Evolutionary conservation across 1,284 basidiomycete species (phyloP).

Genomic region (Albatrellus sp.): DNA sequence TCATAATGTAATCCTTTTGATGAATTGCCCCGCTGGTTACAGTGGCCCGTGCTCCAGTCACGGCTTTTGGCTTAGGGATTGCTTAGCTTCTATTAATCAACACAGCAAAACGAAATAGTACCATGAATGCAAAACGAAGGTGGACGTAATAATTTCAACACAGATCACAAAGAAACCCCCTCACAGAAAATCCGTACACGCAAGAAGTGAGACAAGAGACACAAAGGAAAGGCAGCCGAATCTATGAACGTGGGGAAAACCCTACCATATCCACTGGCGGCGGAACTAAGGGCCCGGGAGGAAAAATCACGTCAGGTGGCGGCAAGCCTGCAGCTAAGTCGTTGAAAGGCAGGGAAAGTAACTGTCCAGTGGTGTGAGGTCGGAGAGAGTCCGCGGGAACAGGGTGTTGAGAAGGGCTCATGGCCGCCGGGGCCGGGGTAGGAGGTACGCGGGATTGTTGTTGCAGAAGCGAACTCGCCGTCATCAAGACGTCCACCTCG

Average conservation of each 20-base stretch:
- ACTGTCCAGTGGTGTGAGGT: slow-evolving; percentile 3
- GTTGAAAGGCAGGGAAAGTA: slow-evolving; percentile 15
- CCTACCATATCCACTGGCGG: slow-evolving; percentile 4
- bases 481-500: slow-evolving; percentile 56
- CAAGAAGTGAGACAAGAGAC: too few relatives aligned
- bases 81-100: background rate
- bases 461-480: slow-evolving; percentile 49
- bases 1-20: background rate
- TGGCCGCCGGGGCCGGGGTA: slow-evolving; percentile 5
- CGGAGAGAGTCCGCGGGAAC: background rate
- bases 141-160: slow-evolving; percentile 5
- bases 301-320: slow-evolving; percentile 8
- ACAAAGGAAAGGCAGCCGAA: background rate
- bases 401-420: background rate
- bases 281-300: background rate
- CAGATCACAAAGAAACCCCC: slow-evolving; percentile 3
- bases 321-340: background rate
- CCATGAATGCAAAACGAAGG: slow-evolving; percentile 5
- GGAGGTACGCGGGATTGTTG: slow-evolving; percentile 18
- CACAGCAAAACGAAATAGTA: background rate
- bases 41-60: background rate
- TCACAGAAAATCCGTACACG: background rate
- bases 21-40: background rate
- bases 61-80: too few relatives aligned
- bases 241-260: slow-evolving; percentile 10